Base-by-base conservation (phyloP, 2,329 filamentous ascomycete species). In the Calonectria henricotiae region DNA sequence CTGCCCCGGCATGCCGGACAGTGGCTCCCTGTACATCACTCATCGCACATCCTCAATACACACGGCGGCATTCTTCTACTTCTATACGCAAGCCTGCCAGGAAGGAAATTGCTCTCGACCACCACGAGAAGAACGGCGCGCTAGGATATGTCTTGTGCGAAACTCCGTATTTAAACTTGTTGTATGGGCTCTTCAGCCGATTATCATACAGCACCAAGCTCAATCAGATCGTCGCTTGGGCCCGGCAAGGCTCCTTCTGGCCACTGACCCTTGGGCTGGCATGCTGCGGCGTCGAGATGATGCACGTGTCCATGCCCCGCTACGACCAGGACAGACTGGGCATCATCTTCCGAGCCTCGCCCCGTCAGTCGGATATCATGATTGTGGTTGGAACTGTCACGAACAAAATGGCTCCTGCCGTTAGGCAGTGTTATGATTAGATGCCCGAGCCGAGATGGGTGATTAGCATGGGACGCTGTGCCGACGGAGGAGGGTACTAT, bases 401-500 rank as follows among this genome's bases (percentile, higher is more conserved):
- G 17, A 92, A 92, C 80, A 92, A 92, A 80, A 92, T 92, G 90
- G 89, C 88, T 0, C 88, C 89, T 0, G 90, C 90, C 3, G 79
- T 92, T 67, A 83, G 90, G 73, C 88, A 90, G 76, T 86, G 91
- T 43, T 92, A 92, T 78, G 90, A 92, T 73, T 90, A 92, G 80
- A 92, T 92, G 90, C 89, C 90, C 0, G 90, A 92, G 27, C 90
- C 90, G 0, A 82, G 86, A 71, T 91, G 89, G 89, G 82, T 86
- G 25, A 89, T 93, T 74, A 91, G 89, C 75, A 93, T 93, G 91
- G 91, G 91, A 7, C 90, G 87, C 67, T 93, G 91, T 78, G 91
- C 91, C 30, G 93, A 93, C 78, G 91, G 91, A 25, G 91, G 91
- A 67, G 91, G 91, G 15, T 93, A 93, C 81, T 93, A 93, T 80